Percentiles rank a stretch among this genome's conserved stretches.
Evolutionary conservation across 2,329 filamentous ascomycete species (phyloP).

Genomic region (Aspergillus melleus): DNA sequence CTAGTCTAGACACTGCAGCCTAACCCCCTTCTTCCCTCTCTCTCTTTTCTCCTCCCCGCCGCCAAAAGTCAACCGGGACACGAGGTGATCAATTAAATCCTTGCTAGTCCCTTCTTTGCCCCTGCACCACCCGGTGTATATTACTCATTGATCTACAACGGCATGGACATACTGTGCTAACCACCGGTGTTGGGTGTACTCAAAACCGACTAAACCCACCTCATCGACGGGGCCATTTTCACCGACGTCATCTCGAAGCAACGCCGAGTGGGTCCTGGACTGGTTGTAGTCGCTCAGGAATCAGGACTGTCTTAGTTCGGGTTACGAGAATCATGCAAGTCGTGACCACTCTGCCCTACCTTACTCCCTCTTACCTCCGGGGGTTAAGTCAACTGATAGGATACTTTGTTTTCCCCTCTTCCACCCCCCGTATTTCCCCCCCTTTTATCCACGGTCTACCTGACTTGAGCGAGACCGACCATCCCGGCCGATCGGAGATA

Average conservation of each 20-base stretch:
- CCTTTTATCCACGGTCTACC: not conserved
- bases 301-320: not conserved
- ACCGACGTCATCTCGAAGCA: not conserved
- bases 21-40: no score
- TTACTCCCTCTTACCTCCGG: not conserved
- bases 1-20: no score
- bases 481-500: not conserved
- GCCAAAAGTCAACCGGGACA: not conserved
- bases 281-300: not conserved
- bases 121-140: not conserved
- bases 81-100: not conserved
- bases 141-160: not conserved
- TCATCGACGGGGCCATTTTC: not conserved
- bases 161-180: not conserved
- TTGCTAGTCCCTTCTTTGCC: not conserved
- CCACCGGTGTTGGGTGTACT: not conserved
- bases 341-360: not conserved
- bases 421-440: not conserved
- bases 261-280: not conserved
- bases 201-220: not conserved
- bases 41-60: not conserved
- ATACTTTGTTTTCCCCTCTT: not conserved
- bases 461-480: not conserved
- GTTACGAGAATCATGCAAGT: not conserved
- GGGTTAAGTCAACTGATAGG: not conserved